Evolutionary conservation across 805 yeast species (phyloP), one percentile per base, ranked within the genome.

Genomic region (Saccharomyces jurei): DNA sequence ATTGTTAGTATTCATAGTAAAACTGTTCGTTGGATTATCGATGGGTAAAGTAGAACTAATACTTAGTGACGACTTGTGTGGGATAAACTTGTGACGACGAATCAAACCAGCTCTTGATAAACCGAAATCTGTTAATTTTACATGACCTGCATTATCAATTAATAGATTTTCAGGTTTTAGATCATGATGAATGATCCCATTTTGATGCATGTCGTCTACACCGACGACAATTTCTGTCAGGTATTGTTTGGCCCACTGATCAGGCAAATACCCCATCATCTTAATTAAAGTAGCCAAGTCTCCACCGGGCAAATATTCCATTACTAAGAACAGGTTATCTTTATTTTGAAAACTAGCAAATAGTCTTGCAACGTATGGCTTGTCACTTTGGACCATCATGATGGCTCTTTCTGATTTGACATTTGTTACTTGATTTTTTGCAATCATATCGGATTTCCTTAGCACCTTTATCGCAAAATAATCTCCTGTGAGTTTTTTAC

Each of bases 231-330:
- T 89, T 66, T 94, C 99, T 0, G 96, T 91, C 52, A 89, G 79
- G 61, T 94, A 94, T 59, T 87, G 78, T 58, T 78, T 83, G 0
- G 89, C 82, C 98, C 98, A 94, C 47, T 82, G 82, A 60, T 86
- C 88, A 0, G 96, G 92, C 26, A 94, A 70, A 1, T 84, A 83
- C 0, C 96, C 97, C 68, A 92, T 77, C 71, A 83, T 81, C 63
- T 88, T 87, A 28, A 94, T 73, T 52, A 95, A 73, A 0, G 96
- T 84, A 0, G 97, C 94, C 64, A 92, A 81, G 68, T 94, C 99
- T 32, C 99, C 99, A 47, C 99, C 99, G 60, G 87, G 89, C 44
- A 94, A 74, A 65, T 89, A 94, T 68, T 94, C 99, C 98, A 95
- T 92, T 2, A 94, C 99, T 60, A 94, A 75, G 64, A 88, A 94